Evolutionary conservation across 495 filamentous ascomycete genomes (phyloP).

Genomic region (Talaromyces adpressus): DNA sequence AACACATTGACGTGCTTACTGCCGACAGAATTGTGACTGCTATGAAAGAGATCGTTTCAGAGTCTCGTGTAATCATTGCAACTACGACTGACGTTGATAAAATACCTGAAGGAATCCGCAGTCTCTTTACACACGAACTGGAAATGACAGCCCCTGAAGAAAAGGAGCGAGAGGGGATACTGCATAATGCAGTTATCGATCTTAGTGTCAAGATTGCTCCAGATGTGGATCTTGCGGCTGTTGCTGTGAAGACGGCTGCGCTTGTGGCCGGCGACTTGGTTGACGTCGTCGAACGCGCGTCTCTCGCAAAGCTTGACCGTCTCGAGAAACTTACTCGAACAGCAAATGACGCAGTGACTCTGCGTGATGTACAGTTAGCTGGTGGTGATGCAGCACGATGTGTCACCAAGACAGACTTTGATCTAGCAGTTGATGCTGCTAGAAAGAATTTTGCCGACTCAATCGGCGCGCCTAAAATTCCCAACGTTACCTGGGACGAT

Average conservation of each 20-base stretch:
- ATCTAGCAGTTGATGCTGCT: slow-evolving; percentile 83
- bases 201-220: slow-evolving; percentile 63
- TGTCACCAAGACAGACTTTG: slow-evolving; percentile 82
- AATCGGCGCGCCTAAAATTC: slow-evolving; percentile 97
- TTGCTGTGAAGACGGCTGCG: slow-evolving; percentile 92
- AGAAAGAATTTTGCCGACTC: slow-evolving; percentile 96
- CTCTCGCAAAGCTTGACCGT: slow-evolving; percentile 64
- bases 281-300: slow-evolving; percentile 87
- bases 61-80: slow-evolving; percentile 74
- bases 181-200: slow-evolving; percentile 69
- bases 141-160: slow-evolving; percentile 93
- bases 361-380: slow-evolving; percentile 81
- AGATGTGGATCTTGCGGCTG: slow-evolving; percentile 72
- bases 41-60: slow-evolving; percentile 68
- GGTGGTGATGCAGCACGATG: slow-evolving; percentile 74
- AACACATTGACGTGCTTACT: slow-evolving; percentile 83
- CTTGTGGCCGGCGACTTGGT: slow-evolving; percentile 90
- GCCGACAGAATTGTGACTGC: slow-evolving; percentile 82
- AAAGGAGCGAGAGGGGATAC: slow-evolving; percentile 79
- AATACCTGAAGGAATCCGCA: slow-evolving; percentile 79
- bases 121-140: slow-evolving; percentile 91
- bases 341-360: slow-evolving; percentile 41
- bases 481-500: slow-evolving; percentile 93
- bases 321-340: slow-evolving; percentile 59
- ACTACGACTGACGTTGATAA: slow-evolving; percentile 95